Evolutionary conservation across 306 rosid genomes (phyloP), one percentile per base, ranked within the genome.

Genomic region (Mucuna pruriens): DNA sequence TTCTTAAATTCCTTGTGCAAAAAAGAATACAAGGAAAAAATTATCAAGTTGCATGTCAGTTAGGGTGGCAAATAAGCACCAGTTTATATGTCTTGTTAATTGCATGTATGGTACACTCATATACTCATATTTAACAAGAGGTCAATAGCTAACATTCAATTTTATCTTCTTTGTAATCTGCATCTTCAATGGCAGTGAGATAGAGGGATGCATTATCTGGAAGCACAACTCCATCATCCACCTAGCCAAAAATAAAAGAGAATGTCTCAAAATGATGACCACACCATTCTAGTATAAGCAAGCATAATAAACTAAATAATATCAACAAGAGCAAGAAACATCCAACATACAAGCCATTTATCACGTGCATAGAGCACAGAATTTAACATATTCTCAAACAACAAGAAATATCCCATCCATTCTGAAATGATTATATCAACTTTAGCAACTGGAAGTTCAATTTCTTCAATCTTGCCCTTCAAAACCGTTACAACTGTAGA

Each of bases 351-450:
- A 73, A 96, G 97, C 99, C 99, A 96, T 85, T 96, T 96, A 84
- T 96, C 99, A 34, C 98, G 99, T 72, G 99, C 99, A 89, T 86
- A 90, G 20, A 96, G 88, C 34, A 96, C 99, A 1, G 99, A 92
- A 76, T 96, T 90, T 77, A 96, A 82, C 99, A 96, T 96, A 75
- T 96, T 93, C 91, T 96, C 99, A 81, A 93, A 96, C 92, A 96
- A 82, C 85, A 93, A 88, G 83, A 96, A 96, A 83, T 96, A 93
- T 55, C 99, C 99, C 99, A 96, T 96, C 99, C 99, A 96, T 79
- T 96, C 99, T 10, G 99, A 96, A 75, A 96, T 91, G 31, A 96
- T 93, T 46, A 96, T 96, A 83, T 96, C 99, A 80, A 96, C 99
- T 88, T 87, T 89, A 13, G 89, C 84, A 36, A 96, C 94, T 2